Evolutionary conservation across 2,329 filamentous ascomycete genomes (phyloP).

Genomic region (Alternaria gansuensis): DNA sequence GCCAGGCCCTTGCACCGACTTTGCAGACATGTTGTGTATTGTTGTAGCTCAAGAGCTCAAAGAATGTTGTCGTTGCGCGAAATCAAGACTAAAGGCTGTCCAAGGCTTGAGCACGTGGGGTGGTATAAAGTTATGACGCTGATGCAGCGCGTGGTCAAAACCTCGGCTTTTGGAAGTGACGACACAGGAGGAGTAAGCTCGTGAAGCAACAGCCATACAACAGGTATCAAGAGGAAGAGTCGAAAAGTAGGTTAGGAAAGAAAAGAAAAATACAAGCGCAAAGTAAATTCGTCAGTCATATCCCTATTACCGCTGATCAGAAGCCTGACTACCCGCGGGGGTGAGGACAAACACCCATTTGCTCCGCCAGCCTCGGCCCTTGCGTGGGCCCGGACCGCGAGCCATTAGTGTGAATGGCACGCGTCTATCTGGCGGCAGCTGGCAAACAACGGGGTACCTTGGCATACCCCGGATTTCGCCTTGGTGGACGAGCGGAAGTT

Average conservation of each 20-base stretch:
- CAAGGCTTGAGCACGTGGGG: slow-evolving; percentile 6
- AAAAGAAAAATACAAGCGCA: slow-evolving; percentile 18
- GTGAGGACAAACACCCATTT: slow-evolving; percentile 39
- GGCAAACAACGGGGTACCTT: slow-evolving; percentile 16
- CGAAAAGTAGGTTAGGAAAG: slow-evolving; percentile 15
- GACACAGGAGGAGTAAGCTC: slow-evolving; percentile 30
- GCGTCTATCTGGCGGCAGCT: slow-evolving; percentile 24
- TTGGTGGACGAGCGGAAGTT: slow-evolving; percentile 50
- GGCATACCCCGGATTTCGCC: slow-evolving; percentile 42
- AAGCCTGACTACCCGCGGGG: slow-evolving; percentile 44
- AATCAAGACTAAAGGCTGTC: not conserved
- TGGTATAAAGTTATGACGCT: slow-evolving; percentile 1
- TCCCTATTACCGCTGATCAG: slow-evolving; percentile 19
- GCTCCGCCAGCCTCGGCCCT: slow-evolving; percentile 48
- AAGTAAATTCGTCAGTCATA: slow-evolving; percentile 39
- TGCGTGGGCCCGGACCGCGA: slow-evolving; percentile 38
- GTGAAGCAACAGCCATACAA: slow-evolving; percentile 7
- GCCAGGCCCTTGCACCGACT: slow-evolving; percentile 63
- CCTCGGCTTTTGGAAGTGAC: slow-evolving; percentile 10
- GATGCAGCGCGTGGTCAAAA: not conserved
- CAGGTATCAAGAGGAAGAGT: slow-evolving; percentile 16
- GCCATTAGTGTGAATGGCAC: slow-evolving; percentile 28
- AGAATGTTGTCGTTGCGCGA: slow-evolving; percentile 3
- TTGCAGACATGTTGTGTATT: slow-evolving; percentile 64
- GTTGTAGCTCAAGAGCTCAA: slow-evolving; percentile 5